Percentiles rank a stretch among this genome's conserved stretches.
Evolutionary conservation across 805 yeast genomes (phyloP).

Genomic region (Komagataella kurtzmanii): DNA sequence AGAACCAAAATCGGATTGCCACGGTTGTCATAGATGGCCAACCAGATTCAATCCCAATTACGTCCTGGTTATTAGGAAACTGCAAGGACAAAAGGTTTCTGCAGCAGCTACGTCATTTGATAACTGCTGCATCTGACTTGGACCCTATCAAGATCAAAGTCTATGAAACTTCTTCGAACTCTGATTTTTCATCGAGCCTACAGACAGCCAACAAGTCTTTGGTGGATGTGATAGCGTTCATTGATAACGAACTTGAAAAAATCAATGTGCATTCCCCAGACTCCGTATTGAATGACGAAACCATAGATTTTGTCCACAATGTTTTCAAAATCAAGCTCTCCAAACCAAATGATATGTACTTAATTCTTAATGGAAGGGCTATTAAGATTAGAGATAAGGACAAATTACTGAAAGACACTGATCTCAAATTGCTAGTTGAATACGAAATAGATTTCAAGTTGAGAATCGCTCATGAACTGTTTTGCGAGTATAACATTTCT

Average conservation of each 20-base stretch:
- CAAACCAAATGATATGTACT: slow-evolving; percentile 9
- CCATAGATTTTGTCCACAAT: background rate
- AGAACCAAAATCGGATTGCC: background rate
- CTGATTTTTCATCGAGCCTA: background rate
- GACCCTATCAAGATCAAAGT: background rate
- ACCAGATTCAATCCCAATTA: background rate
- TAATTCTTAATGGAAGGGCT: slow-evolving; percentile 43
- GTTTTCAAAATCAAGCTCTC: background rate
- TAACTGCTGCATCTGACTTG: background rate
- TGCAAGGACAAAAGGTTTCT: too few relatives aligned
- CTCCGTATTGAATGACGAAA: background rate
- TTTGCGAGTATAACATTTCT: slow-evolving; percentile 12
- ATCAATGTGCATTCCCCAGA: background rate
- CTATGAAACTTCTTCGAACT: background rate
- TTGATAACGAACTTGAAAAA: background rate
- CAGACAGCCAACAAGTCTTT: background rate
- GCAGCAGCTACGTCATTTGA: background rate
- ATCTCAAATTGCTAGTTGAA: slow-evolving; percentile 24
- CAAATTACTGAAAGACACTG: slow-evolving; percentile 9
- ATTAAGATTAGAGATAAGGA: slow-evolving; percentile 19
- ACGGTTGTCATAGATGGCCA: background rate
- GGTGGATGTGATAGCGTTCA: background rate
- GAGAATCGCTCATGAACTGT: slow-evolving; percentile 7
- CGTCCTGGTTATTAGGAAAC: background rate
- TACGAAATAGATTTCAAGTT: slow-evolving; percentile 36